These are phyloP conservation scores for Ceriops zippeliana DNA, from an alignment of 345 rosid genomes.

Conservation along the genomic window DNA sequence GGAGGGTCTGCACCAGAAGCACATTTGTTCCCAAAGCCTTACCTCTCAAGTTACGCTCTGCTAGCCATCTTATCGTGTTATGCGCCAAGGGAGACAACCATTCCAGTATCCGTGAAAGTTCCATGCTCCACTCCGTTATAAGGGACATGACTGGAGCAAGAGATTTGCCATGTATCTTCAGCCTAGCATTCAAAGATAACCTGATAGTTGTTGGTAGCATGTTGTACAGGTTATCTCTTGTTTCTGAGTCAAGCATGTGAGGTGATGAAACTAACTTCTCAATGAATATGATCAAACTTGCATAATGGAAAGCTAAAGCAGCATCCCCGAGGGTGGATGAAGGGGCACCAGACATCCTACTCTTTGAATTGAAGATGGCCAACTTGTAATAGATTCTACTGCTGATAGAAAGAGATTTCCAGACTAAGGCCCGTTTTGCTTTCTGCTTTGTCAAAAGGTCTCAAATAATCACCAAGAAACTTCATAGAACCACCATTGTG, in stretches of 20 bases:
- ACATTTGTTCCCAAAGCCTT: slow-evolving; percentile 43
- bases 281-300: slow-evolving; percentile 47
- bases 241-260: slow-evolving; percentile 40
- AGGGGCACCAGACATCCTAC: slow-evolving; percentile 35
- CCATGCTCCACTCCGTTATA: slow-evolving; percentile 43
- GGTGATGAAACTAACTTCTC: slow-evolving; percentile 52
- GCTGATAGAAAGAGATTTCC: slow-evolving; percentile 19
- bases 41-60: slow-evolving; percentile 50
- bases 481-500: slow-evolving; percentile 38
- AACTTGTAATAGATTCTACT: slow-evolving; percentile 35
- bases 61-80: slow-evolving; percentile 55
- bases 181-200: slow-evolving; percentile 37
- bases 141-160: slow-evolving; percentile 34
- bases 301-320: slow-evolving; percentile 60
- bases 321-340: slow-evolving; percentile 52
- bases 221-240: slow-evolving; percentile 49
- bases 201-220: slow-evolving; percentile 49
- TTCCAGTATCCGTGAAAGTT: slow-evolving; percentile 36
- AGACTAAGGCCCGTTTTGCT: slow-evolving; percentile 13
- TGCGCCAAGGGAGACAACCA: slow-evolving; percentile 68
- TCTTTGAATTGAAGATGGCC: slow-evolving; percentile 32
- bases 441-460: slow-evolving; percentile 13
- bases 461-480: slow-evolving; percentile 14
- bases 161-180: slow-evolving; percentile 34
- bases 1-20: slow-evolving; percentile 58